phyloP scores from a whole-genome alignment of 257 asterid species.

The Nicotiana otophora region DNA sequence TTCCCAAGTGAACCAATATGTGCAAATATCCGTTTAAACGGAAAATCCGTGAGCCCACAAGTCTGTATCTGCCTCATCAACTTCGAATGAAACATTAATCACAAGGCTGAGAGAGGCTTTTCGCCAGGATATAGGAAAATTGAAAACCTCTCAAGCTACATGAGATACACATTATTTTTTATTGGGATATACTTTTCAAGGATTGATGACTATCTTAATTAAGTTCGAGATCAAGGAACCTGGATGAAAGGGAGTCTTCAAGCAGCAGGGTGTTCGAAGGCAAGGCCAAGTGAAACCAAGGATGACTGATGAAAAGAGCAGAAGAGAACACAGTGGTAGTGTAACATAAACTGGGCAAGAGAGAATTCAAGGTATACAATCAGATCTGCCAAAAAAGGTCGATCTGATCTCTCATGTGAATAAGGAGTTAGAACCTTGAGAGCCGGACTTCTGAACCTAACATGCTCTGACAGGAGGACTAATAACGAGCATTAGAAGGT shows the following conservation, averaged over 20 bases:
- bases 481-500: background rate
- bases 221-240: background rate
- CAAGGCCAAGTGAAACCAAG: background rate
- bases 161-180: background rate
- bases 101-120: background rate
- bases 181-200: background rate
- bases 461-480: background rate
- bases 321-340: background rate
- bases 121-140: background rate
- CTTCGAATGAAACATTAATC: background rate
- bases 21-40: too few relatives aligned
- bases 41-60: too few relatives aligned
- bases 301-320: background rate
- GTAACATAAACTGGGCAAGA: background rate
- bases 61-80: background rate
- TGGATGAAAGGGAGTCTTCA: background rate
- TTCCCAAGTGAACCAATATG: background rate
- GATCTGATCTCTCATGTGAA: background rate
- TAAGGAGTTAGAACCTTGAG: background rate
- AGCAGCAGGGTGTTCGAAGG: too few relatives aligned
- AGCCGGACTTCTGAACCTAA: background rate
- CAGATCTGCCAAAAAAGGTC: background rate
- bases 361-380: background rate
- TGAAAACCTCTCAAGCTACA: background rate
- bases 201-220: background rate